phyloP scores from a whole-genome alignment of 2,329 filamentous ascomycete genomes.

The Penicillium oxalicum region DNA sequence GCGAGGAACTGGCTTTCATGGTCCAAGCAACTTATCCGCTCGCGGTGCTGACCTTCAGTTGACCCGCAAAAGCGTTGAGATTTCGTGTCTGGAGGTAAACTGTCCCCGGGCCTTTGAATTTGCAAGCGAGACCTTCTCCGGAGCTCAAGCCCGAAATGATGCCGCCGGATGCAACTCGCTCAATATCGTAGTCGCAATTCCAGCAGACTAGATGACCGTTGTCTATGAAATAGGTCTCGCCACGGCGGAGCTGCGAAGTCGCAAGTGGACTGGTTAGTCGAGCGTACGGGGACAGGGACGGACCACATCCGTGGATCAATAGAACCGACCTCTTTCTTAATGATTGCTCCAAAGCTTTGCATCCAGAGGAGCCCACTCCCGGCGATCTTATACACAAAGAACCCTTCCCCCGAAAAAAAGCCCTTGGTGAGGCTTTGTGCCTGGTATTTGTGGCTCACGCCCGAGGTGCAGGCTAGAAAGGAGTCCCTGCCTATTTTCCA shows the following conservation, averaged over 20 bases:
- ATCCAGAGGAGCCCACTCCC: conserved; percentile 82
- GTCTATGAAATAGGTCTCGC: conserved; percentile 86
- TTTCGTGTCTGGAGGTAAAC: conserved; percentile 93
- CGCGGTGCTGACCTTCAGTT: conserved; percentile 43
- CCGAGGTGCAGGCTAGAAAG: conserved; percentile 78
- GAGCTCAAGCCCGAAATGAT: conserved; percentile 81
- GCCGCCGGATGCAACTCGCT: conserved; percentile 83
- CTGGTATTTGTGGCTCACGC: conserved; percentile 83
- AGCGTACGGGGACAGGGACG: too few relatives aligned
- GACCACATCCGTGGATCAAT: too few relatives aligned
- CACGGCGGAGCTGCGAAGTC: conserved; percentile 45
- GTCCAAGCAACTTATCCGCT: conserved; percentile 9
- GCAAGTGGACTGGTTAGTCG: too few relatives aligned
- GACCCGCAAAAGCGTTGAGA: conserved; percentile 56
- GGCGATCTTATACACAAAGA: conserved; percentile 82
- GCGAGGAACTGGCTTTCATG: too few relatives aligned
- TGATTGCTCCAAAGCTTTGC: conserved; percentile 89
- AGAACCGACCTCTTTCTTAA: conserved; percentile 83
- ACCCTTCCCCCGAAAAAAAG: conserved; percentile 86
- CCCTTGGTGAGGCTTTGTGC: conserved; percentile 80
- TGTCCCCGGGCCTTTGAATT: conserved; percentile 83
- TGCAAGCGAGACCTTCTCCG: conserved; percentile 86
- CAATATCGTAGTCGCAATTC: conserved; percentile 91
- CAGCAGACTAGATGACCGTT: conserved; percentile 93
- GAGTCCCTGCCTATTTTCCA: conserved; percentile 87